Conservation (phyloP, 495 filamentous ascomycete species). For the Polyplosphaeria fusca region DNA sequence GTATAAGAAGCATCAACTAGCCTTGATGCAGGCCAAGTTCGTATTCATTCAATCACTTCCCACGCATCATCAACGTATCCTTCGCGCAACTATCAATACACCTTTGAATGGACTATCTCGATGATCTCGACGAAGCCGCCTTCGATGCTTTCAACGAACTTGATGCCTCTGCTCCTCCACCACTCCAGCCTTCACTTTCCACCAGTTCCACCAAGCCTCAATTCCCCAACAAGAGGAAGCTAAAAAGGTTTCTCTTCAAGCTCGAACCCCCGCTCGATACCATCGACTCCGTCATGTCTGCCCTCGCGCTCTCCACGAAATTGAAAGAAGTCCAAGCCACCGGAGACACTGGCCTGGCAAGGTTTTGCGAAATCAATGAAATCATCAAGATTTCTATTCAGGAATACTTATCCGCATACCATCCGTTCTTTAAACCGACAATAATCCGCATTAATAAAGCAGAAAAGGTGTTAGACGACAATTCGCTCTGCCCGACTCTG, state of each 20-base stretch:
- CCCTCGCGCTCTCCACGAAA: not conserved
- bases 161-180: not conserved
- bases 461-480: too few relatives aligned
- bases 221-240: not conserved
- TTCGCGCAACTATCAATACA: not conserved
- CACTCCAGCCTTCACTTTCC: not conserved
- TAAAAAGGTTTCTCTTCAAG: not conserved
- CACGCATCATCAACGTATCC: too few relatives aligned
- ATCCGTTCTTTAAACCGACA: not conserved
- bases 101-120: not conserved
- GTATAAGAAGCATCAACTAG: too few relatives aligned
- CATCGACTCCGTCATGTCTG: not conserved
- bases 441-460: not conserved
- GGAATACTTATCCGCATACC: not conserved
- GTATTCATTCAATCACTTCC: too few relatives aligned
- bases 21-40: too few relatives aligned
- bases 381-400: not conserved
- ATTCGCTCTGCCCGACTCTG: not conserved
- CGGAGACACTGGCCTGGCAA: not conserved
- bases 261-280: not conserved
- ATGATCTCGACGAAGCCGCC: not conserved
- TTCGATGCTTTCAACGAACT: not conserved
- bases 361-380: not conserved
- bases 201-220: not conserved
- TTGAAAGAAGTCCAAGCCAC: not conserved